These are phyloP conservation scores for Medicago lupulina DNA, from an alignment of 306 rosid genomes.

Conservation along the genomic window DNA sequence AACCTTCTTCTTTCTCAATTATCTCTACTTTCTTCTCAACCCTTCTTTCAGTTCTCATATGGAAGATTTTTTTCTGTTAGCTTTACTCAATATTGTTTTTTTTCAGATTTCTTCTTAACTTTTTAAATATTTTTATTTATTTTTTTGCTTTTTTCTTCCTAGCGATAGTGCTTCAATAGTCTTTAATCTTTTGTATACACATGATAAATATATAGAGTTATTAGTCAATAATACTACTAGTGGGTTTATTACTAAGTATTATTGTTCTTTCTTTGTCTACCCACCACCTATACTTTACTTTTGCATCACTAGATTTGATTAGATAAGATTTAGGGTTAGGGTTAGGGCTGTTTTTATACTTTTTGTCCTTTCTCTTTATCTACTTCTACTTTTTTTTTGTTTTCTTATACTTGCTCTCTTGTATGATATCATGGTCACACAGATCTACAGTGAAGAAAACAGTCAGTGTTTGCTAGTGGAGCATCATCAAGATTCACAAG, in stretches of 20 bases:
- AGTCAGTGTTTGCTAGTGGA: slow-evolving; percentile 67
- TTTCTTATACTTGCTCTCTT: neutral
- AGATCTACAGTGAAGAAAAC: slow-evolving; percentile 10
- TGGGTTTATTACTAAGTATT: neutral
- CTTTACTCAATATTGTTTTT: neutral
- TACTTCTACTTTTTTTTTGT: neutral
- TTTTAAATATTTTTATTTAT: neutral
- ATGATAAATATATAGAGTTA: neutral
- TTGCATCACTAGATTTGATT: slow-evolving; percentile 22
- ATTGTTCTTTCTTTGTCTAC: neutral
- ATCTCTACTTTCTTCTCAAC: slow-evolving; percentile 36
- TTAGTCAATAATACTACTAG: slow-evolving; percentile 20
- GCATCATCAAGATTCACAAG: slow-evolving; percentile 99
- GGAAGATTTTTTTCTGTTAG: neutral
- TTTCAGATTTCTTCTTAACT: slow-evolving; percentile 28
- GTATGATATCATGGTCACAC: slow-evolving; percentile 33
- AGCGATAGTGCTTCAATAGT: neutral
- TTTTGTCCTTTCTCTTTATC: neutral
- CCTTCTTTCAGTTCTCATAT: slow-evolving; percentile 15
- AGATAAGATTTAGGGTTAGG: slow-evolving; percentile 38
- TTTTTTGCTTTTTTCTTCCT: neutral
- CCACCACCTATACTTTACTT: slow-evolving; percentile 26
- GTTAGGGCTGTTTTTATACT: slow-evolving; percentile 50
- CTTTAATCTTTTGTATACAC: neutral
- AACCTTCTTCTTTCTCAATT: slow-evolving; percentile 46